Evolutionary conservation across 768 basidiomycete genomes (phyloP), one percentile per base, ranked within the genome.

Genomic region (Cyathus striatus): DNA sequence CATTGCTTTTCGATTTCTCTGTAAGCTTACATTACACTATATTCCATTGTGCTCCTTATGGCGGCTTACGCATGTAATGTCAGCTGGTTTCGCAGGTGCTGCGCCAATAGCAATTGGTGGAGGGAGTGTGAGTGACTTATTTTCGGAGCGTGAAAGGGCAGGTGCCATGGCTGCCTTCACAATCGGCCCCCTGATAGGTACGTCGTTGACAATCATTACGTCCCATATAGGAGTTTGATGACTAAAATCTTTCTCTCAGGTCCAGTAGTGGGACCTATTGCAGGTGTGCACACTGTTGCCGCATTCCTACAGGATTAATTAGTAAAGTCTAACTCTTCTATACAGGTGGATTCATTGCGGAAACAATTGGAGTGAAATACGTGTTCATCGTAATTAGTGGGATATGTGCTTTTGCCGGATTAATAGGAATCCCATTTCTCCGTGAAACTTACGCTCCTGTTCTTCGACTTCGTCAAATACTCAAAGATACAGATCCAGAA

Each of bases 361-460:
- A 84, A 47, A 64, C 64, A 3, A 60, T 82, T 21, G 83, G 83
- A 1, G 61, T 79, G 27, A 74, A 76, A 67, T 85, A 73, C 51
- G 68, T 86, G 4, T 83, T 83, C 54, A 66, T 76, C 37, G 56
- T 75, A 33, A 70, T 80, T 36, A 63, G 60, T 20, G 60, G 70
- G 70, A 44, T 21, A 60, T 73, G 69, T 43, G 75, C 62, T 17
- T 23, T 73, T 20, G 62, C 71, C 6, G 58, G 73, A 3, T 24
- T 66, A 0, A 40, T 81, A 3, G 83, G 76, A 5, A 70, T 86
- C 18, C 79, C 84, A 9, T 55, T 86, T 25, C 61, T 86, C n/a
- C 66, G 65, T 22, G 89, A 90, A 60, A 88, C 89, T 0, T 91
- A 89, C 53, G 81, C 72, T 0, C 89, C 89, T 1, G 65, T 86